A percentile compares a stretch with the other conserved stretches of the same genome.
Evolutionary conservation across 768 basidiomycete genomes (phyloP).

Genomic region (Zangia roseola): DNA sequence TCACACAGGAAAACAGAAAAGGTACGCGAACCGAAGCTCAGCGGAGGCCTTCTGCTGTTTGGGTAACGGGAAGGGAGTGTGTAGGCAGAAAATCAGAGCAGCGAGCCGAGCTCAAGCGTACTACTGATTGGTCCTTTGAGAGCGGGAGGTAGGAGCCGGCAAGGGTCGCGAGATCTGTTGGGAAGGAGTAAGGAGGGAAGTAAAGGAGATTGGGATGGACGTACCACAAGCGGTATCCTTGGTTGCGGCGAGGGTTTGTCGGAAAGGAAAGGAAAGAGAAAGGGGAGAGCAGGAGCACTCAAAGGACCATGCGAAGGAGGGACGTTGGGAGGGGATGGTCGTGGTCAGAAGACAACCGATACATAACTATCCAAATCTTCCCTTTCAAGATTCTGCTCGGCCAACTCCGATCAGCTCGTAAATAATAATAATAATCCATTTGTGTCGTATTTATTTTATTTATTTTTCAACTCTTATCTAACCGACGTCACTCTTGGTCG

Average conservation of each 20-base stretch:
- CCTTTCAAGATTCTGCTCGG: conserved; percentile 25
- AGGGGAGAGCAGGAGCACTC: conserved; percentile 27
- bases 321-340: conserved; percentile 19
- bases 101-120: conserved; percentile 78
- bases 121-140: conserved; percentile 41
- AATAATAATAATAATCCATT: neutral
- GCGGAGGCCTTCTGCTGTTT: conserved; percentile 37
- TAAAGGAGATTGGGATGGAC: conserved; percentile 5
- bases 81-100: conserved; percentile 34
- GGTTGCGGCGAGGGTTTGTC: conserved; percentile 45
- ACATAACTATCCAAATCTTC: conserved; percentile 26
- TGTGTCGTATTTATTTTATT: conserved; percentile 8
- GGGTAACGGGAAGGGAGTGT: conserved; percentile 9
- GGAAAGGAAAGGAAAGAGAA: conserved; percentile 32
- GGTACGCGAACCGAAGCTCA: conserved; percentile 47
- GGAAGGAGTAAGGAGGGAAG: neutral
- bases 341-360: conserved; percentile 32
- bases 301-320: conserved; percentile 37
- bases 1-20: conserved; percentile 26
- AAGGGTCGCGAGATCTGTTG: conserved; percentile 90
- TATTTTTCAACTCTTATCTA: conserved; percentile 25
- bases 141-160: conserved; percentile 70
- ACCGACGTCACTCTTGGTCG: conserved; percentile 22
- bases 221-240: conserved; percentile 55
- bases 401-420: conserved; percentile 20